Evolutionary conservation across 2,329 filamentous ascomycete genomes (phyloP).

Genomic region (Paracamarosporium sp.): DNA sequence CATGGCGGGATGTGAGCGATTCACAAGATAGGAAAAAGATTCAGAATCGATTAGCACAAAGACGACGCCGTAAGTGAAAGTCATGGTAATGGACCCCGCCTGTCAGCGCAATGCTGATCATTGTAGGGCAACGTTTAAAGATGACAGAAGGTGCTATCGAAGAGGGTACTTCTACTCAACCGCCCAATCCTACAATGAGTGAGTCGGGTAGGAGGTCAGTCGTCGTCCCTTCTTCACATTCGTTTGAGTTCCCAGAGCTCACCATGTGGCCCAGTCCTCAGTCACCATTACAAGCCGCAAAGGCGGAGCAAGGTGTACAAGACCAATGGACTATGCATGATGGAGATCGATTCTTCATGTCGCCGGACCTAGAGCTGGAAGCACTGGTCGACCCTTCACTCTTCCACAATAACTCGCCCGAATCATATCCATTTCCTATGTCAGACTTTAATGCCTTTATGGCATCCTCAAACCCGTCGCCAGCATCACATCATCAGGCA

Average conservation of each 20-base stretch:
- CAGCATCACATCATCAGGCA: slow-evolving; percentile 7
- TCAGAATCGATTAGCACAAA: slow-evolving; percentile 12
- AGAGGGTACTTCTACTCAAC: slow-evolving; percentile 1
- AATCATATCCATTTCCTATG: slow-evolving; percentile 2
- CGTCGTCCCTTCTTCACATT: slow-evolving; percentile 1
- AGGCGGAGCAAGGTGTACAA: background rate
- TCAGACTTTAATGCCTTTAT: slow-evolving; percentile 7
- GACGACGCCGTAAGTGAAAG: slow-evolving; percentile 10
- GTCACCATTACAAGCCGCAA: background rate
- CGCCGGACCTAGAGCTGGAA: slow-evolving; percentile 4
- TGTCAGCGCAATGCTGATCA: slow-evolving; percentile 8
- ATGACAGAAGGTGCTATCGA: slow-evolving; percentile 8
- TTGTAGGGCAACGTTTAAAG: slow-evolving; percentile 10
- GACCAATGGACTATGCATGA: slow-evolving; percentile 7
- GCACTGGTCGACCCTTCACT: slow-evolving; percentile 5
- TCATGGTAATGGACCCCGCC: slow-evolving; percentile 4
- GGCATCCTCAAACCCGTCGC: slow-evolving; percentile 5
- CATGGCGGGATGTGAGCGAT: slow-evolving; percentile 11
- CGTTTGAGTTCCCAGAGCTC: background rate
- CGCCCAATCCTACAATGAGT: slow-evolving; percentile 6
- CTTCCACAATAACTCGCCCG: background rate
- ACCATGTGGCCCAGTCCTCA: slow-evolving; percentile 5
- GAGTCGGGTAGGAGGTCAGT: slow-evolving; percentile 7
- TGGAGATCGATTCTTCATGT: slow-evolving; percentile 7
- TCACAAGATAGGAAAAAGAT: slow-evolving; percentile 12